phyloP scores from a whole-genome alignment of 2,329 filamentous ascomycete species.

The Colletotrichum tropicicola region DNA sequence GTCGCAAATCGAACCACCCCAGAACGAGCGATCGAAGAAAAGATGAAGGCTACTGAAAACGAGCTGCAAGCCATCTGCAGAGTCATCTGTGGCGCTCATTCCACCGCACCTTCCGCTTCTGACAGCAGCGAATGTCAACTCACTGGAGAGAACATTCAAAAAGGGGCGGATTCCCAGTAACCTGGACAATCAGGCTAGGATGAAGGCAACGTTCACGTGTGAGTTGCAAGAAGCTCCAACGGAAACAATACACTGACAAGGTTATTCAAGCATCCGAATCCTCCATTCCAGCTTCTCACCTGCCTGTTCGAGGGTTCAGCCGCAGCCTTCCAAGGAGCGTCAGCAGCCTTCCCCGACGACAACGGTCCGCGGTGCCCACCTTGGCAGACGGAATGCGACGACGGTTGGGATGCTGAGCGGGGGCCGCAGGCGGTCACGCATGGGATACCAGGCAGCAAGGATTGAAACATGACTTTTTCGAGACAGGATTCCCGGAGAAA shows the following conservation, averaged over 20 bases:
- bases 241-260: not conserved
- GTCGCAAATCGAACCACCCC: not conserved
- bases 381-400: not conserved
- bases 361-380: not conserved
- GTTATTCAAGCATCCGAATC: not conserved
- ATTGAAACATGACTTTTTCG: not conserved
- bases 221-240: not conserved
- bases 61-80: not conserved
- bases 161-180: not conserved
- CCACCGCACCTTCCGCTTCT: not conserved
- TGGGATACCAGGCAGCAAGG: not conserved
- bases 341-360: not conserved
- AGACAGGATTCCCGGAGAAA: not conserved
- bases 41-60: not conserved
- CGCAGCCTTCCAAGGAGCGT: not conserved
- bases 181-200: not conserved
- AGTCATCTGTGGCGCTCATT: not conserved
- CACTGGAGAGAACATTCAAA: not conserved
- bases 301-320: not conserved
- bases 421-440: not conserved
- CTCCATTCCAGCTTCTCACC: not conserved
- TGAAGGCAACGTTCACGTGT: not conserved
- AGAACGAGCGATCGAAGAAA: not conserved
- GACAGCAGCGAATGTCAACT: not conserved
- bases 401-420: not conserved